Percentiles rank a stretch among this genome's conserved stretches.
phyloP scores from a whole-genome alignment of 164 flowering plant genomes.

The Annona squamosa region DNA sequence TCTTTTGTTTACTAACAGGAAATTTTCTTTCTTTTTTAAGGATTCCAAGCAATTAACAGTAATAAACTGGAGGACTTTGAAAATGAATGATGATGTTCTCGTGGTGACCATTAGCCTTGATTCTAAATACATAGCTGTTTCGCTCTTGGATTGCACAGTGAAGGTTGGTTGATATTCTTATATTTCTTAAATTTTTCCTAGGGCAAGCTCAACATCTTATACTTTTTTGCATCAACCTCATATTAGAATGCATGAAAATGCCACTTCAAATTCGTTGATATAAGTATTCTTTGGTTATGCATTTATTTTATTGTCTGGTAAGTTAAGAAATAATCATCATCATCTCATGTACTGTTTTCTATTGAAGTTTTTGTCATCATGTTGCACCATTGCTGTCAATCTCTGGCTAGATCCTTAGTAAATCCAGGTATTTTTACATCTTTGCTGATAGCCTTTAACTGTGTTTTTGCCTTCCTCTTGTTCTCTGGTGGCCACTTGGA shows the following conservation, averaged over 20 bases:
- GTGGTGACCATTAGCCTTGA: conserved; percentile 73
- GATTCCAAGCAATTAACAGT: conserved; percentile 48
- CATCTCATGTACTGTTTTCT: too few relatives aligned
- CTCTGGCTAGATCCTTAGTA: too few relatives aligned
- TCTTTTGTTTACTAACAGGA: background rate
- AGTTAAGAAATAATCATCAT: too few relatives aligned
- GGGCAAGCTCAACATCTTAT: background rate
- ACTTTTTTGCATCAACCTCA: background rate
- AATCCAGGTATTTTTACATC: too few relatives aligned
- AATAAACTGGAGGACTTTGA: conserved; percentile 48
- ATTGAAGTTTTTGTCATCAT: too few relatives aligned
- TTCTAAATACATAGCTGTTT: conserved; percentile 78
- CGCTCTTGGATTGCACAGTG: conserved; percentile 71
- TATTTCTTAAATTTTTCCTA: background rate
- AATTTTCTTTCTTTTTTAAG: conserved; percentile 30
- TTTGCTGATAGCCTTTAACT: background rate
- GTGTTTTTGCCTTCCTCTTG: background rate
- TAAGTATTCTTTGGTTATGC: too few relatives aligned
- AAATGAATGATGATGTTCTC: conserved; percentile 78
- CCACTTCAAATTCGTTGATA: background rate
- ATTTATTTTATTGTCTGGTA: too few relatives aligned
- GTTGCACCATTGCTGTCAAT: too few relatives aligned
- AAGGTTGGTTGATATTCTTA: conserved; percentile 41
- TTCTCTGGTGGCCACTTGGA: background rate
- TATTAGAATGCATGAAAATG: background rate